Evolutionary conservation across 2,329 filamentous ascomycete species (phyloP), one percentile per base, ranked within the genome.

Genomic region (Calcarisporium arbuscula): DNA sequence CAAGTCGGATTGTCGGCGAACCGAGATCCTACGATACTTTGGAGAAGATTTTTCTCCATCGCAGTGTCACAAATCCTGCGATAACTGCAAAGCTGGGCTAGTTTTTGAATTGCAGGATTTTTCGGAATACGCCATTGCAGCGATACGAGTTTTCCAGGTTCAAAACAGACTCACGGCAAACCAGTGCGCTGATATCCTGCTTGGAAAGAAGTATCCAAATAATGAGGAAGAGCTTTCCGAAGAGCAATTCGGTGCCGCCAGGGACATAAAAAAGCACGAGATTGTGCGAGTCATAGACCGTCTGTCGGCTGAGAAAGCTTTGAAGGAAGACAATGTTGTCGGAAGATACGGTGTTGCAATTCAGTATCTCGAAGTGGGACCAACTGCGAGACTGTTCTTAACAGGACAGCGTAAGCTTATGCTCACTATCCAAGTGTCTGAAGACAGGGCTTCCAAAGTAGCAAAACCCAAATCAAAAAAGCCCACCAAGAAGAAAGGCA

Each of bases 1-100:
- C 58, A 75, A 76, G 48, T 80, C 75, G 35, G 87, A 95, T 48
- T 98, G 92, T 55, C 81, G 92, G 42, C 75, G 92, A 40, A 82
- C 84, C 2, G 85, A 94, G 57, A 82, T 98, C 12, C 75, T 98
- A 21, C 76, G 76, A n/a, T 98, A 98, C 58, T 98, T 98, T 65
- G 88, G 83, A 38, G 94, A 98, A 58, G 68, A 70, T 1, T 98
- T 96, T 54, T 65, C 75, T 33, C 67, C 70, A 23, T 72, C 76
- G 10, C 72, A 85, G 33, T 98, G 92, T 60, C 67, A 77, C 31
- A 69, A 74, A 32, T 74, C 72, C 1, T 98, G 92, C 58, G 94
- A 98, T 64, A 96, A 95, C 54, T 98, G 92, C 68, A 77, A 72
- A 44, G 85, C 80, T 4, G 78, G 77, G 17, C 68, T 75, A 29